Conservation (phyloP, 768 basidiomycete species). For the Crucibulum laeve region DNA sequence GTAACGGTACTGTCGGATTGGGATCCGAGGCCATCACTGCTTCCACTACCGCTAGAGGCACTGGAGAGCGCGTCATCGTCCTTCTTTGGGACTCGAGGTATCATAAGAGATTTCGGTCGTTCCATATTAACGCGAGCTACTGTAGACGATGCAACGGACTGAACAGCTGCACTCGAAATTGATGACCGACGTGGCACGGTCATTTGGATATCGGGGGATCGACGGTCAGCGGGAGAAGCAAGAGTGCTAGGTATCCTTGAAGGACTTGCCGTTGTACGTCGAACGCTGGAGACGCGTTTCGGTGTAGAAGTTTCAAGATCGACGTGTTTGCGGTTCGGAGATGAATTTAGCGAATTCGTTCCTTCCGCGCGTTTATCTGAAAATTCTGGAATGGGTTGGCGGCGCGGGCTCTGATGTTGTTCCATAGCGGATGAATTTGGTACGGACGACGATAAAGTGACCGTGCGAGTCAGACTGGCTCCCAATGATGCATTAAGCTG, state of each 20-base stretch:
- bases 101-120: slow-evolving; percentile 19
- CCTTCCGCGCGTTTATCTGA: slow-evolving; percentile 40
- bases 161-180: slow-evolving; percentile 10
- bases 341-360: slow-evolving; percentile 53
- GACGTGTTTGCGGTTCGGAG: slow-evolving; percentile 54
- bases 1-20: slow-evolving; percentile 74
- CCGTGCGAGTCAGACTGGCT: slow-evolving; percentile 32
- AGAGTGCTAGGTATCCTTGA: slow-evolving; percentile 35
- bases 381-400: slow-evolving; percentile 33
- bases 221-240: slow-evolving; percentile 32
- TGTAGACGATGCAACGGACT: slow-evolving; percentile 8
- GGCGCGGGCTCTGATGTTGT: slow-evolving; percentile 37
- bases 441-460: slow-evolving; percentile 40
- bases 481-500: slow-evolving; percentile 34
- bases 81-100: slow-evolving; percentile 25
- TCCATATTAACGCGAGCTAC: slow-evolving; percentile 16
- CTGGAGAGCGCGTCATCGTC: slow-evolving; percentile 33
- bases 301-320: slow-evolving; percentile 53
- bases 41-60: slow-evolving; percentile 58
- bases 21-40: slow-evolving; percentile 61
- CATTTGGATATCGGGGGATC: slow-evolving; percentile 17
- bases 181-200: slow-evolving; percentile 17
- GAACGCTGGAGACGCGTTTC: slow-evolving; percentile 37
- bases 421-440: slow-evolving; percentile 46
- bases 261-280: slow-evolving; percentile 41